Base-by-base conservation (phyloP, 306 rosid genomes). In the Prunus mongolica region DNA sequence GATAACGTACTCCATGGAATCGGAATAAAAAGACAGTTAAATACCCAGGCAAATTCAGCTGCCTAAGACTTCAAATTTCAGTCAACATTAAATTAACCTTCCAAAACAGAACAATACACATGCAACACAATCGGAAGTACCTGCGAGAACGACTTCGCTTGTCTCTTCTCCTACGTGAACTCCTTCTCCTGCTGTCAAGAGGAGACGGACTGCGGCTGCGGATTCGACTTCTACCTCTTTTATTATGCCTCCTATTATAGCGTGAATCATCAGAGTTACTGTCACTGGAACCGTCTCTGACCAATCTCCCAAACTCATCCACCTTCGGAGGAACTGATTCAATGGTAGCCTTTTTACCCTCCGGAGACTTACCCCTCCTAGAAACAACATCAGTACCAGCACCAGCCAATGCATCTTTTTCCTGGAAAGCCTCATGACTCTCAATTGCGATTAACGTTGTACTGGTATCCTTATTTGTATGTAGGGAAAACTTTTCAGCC, bases 241-340 rank as follows among this genome's bases (percentile, higher is more conserved):
- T 81, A 78, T 69, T 72, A 13, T 15, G 67, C 82, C 89, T 88
- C 55, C 76, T 76, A 76, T 32, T 72, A 83, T 83, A 50, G 79
- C 24, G 75, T 80, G 89, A 87, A 80, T 81, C 89, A 66, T 90
- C 96, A 73, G 91, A 88, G 65, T 84, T 91, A 65, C 96, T 90
- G 77, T 90, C 96, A 84, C 87, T 73, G 69, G 84, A 76, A 84
- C 88, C 90, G 69, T 90, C 99, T 80, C 82, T 86, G 15, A 76
- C 82, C 79, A 90, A 76, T 78, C 99, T 95, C 77, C 99, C 99
- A 50, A 89, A 95, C 84, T 92, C 86, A 80, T 95, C 99, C 65
- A 90, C 91, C 83, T 89, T 86, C 22, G 79, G 55, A 41, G 82
- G 79, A 82, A 80, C 84, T 50, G 76, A 52, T 78, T 85, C 86